Evolutionary conservation across 164 flowering plant species (phyloP).

Genomic region (Paratinospora sagittata): DNA sequence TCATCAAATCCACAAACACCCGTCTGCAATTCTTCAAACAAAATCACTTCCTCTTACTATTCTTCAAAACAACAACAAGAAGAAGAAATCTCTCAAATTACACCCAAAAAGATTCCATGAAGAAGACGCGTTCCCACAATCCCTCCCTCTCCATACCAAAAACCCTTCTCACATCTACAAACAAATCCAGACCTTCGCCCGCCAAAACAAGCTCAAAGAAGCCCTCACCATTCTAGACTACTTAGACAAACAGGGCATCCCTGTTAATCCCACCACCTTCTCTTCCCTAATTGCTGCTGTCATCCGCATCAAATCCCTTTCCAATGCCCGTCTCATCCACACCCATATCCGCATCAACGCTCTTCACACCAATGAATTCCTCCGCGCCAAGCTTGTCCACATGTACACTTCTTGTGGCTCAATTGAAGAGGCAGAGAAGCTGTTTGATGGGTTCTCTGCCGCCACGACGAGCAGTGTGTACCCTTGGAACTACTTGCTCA

Average conservation of each 20-base stretch:
- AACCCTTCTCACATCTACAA: slow-evolving; percentile 58
- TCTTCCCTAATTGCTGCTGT: slow-evolving; percentile 59
- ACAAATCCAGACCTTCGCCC: slow-evolving; percentile 55
- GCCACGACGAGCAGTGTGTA: slow-evolving; percentile 32
- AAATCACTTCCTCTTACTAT: not conserved
- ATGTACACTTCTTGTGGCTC: slow-evolving; percentile 77
- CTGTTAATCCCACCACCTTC: slow-evolving; percentile 68
- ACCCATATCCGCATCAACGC: slow-evolving; percentile 51
- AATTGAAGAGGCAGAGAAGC: slow-evolving; percentile 47
- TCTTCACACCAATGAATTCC: slow-evolving; percentile 57
- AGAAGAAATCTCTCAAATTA: not conserved
- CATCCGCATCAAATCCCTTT: slow-evolving; percentile 39
- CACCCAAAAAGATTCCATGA: slow-evolving; percentile 19
- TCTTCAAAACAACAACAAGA: no score
- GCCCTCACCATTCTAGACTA: slow-evolving; percentile 65
- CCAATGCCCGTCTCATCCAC: slow-evolving; percentile 43
- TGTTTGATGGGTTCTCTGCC: slow-evolving; percentile 37
- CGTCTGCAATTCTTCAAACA: not conserved
- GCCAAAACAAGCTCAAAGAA: slow-evolving; percentile 52
- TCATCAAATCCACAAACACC: not conserved
- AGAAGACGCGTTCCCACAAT: slow-evolving; percentile 39
- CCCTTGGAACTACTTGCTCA: slow-evolving; percentile 79
- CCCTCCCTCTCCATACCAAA: slow-evolving; percentile 53
- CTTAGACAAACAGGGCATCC: slow-evolving; percentile 57
- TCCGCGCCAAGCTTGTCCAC: slow-evolving; percentile 54